These are phyloP conservation scores for Cyanidioschyzon merolae DNA, from an alignment of 23 red algal genomes.

Conservation along the genomic window DNA sequence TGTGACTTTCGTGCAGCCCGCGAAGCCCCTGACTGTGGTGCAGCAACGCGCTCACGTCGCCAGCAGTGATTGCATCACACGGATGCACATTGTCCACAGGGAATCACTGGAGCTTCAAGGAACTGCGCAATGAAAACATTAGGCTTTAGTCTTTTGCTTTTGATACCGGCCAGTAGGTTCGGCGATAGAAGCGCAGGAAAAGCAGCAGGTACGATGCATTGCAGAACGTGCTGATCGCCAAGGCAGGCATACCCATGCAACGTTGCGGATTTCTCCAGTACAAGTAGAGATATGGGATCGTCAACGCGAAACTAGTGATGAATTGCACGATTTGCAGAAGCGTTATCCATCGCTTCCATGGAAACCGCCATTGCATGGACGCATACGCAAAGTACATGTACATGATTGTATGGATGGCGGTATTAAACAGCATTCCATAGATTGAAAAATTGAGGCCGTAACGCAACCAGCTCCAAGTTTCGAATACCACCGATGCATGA, in stretches of 20 bases:
- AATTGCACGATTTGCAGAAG: constrained; percentile 85
- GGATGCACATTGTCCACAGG: too few relatives aligned
- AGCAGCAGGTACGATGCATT: constrained; percentile 74
- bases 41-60: too few relatives aligned
- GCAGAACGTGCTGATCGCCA: constrained; percentile 38
- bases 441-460: constrained; percentile 21
- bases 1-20: too few relatives aligned
- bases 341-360: constrained; percentile 58
- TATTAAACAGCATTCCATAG: constrained; percentile 82
- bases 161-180: constrained; percentile 22
- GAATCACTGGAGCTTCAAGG: too few relatives aligned
- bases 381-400: constrained; percentile 65
- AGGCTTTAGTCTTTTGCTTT: not conserved
- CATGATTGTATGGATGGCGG: constrained; percentile 80
- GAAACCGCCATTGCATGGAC: constrained; percentile 26
- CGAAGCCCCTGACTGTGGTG: too few relatives aligned
- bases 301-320: constrained; percentile 52
- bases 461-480: constrained; percentile 67
- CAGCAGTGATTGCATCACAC: too few relatives aligned
- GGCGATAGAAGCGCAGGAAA: constrained; percentile 74
- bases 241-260: constrained; percentile 55
- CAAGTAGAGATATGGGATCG: constrained; percentile 35
- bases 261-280: not conserved
- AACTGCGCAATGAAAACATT: too few relatives aligned
- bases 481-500: constrained; percentile 60